Evolutionary conservation across 1,284 basidiomycete genomes (phyloP).

Genomic region (Vanrija sp.): DNA sequence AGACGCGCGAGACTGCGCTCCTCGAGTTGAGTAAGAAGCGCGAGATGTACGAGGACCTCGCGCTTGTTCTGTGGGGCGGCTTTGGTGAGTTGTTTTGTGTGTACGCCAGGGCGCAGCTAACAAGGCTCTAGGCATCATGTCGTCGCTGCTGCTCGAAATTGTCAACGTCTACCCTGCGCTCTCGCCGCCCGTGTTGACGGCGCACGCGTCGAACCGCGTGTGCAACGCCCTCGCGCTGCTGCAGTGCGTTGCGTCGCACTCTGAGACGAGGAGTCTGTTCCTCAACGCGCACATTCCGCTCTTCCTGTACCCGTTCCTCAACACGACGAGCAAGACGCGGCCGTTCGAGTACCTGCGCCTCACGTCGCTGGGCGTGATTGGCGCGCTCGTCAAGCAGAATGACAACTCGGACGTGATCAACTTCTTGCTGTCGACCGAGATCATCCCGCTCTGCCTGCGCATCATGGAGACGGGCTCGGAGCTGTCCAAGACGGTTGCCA

Average conservation of each 20-base stretch:
- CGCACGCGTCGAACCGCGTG: conserved; percentile 97
- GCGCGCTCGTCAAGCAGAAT: conserved; percentile 99
- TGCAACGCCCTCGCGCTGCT: conserved; percentile 97
- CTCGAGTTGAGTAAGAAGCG: conserved; percentile 98
- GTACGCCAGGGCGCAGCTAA: neutral
- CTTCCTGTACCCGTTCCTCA: conserved; percentile 98
- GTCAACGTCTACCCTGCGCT: conserved; percentile 96
- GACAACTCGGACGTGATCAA: conserved; percentile 99
- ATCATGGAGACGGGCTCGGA: conserved; percentile 99
- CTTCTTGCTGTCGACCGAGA: conserved; percentile 97
- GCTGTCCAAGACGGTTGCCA: conserved; percentile 98
- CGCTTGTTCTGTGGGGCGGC: conserved; percentile 96
- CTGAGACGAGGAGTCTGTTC: conserved; percentile 88
- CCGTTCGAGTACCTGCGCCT: conserved; percentile 98
- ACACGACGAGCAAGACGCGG: conserved; percentile 97
- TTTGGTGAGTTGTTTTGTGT: conserved; percentile 65
- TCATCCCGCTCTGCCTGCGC: conserved; percentile 96
- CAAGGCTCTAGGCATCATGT: conserved; percentile 77
- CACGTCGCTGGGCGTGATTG: conserved; percentile 96
- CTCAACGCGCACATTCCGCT: conserved; percentile 95
- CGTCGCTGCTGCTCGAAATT: conserved; percentile 95
- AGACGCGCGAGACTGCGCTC: conserved; percentile 77
- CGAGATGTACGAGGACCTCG: conserved; percentile 98
- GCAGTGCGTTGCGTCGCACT: conserved; percentile 95
- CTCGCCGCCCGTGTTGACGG: conserved; percentile 91